Conservation (phyloP, 495 filamentous ascomycete species). For the Saxophila tyrrhenica region DNA sequence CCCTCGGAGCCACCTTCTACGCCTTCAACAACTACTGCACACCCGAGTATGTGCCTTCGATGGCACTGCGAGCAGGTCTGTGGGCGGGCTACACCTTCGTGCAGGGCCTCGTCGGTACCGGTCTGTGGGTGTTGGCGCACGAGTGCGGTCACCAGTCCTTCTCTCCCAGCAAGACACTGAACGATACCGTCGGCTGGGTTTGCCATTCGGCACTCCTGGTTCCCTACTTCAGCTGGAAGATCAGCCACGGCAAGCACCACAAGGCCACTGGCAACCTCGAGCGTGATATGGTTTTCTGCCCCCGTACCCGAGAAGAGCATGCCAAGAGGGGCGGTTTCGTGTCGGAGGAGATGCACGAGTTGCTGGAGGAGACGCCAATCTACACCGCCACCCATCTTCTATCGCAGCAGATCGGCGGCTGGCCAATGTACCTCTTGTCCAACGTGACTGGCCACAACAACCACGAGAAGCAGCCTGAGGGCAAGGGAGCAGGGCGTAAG, state of each 20-base stretch:
- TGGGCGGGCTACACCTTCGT: slow-evolving; percentile 62
- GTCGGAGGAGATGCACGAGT: slow-evolving; percentile 69
- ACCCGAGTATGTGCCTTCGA: slow-evolving; percentile 44
- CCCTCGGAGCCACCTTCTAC: slow-evolving; percentile 53
- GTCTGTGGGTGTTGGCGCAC: slow-evolving; percentile 75
- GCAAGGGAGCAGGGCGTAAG: slow-evolving; percentile 59
- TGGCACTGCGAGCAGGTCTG: slow-evolving; percentile 33
- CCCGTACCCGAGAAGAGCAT: slow-evolving; percentile 67
- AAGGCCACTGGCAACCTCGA: slow-evolving; percentile 91
- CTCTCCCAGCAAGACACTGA: slow-evolving; percentile 48
- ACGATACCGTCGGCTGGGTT: slow-evolving; percentile 57
- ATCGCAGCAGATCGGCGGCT: slow-evolving; percentile 78
- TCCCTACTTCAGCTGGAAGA: slow-evolving; percentile 68
- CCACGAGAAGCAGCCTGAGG: slow-evolving; percentile 70
- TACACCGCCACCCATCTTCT: slow-evolving; percentile 60
- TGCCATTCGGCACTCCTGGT: slow-evolving; percentile 55
- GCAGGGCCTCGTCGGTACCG: slow-evolving; percentile 69
- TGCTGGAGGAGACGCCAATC: slow-evolving; percentile 90
- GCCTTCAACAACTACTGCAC: slow-evolving; percentile 53
- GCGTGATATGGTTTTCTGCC: slow-evolving; percentile 95
- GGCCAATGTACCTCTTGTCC: slow-evolving; percentile 72
- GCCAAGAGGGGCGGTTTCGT: slow-evolving; percentile 57
- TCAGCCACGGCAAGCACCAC: slow-evolving; percentile 63
- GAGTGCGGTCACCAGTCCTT: slow-evolving; percentile 77
- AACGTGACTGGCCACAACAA: slow-evolving; percentile 93